Evolutionary conservation across 176 grass and related monocot species (phyloP), one percentile per base, ranked within the genome.

Genomic region (Pontederia crassipes): DNA sequence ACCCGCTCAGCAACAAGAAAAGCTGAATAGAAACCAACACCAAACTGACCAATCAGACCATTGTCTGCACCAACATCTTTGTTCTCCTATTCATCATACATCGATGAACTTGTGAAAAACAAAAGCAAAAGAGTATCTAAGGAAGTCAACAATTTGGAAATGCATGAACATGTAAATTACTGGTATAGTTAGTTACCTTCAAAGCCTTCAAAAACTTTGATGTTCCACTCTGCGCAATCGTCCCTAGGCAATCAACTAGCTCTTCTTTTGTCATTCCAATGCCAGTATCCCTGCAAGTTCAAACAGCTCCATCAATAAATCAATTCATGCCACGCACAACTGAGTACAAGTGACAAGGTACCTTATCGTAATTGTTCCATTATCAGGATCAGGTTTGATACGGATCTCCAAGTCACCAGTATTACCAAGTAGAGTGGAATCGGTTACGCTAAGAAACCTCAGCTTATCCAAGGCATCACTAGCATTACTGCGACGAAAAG

Each of bases 261-360:
- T 97, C 92, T 53, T 90, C 83, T 73, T 97, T 97, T 17, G 87
- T 97, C 92, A 97, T 97, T 54, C 92, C 92, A 83, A 90, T 80
- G 52, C 92, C 83, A 81, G 70, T 91, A 61, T 97, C 92, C 57
- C 92, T 97, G 73, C 14, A 49, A 50, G 10, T 79, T 96, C 17
- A 55, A 85, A 67, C 74, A 71, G 57, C 48, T 10, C 52, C 26
- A 52, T 26, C 57, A 16, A 40, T 28, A 46, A 40, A 0, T 24
- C 56, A 1, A 60, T 54, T 1, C 1, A 4, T 35, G 11, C 71
- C 26, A 63, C 40, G 5, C 11, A 13, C 28, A 72, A 48, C 26
- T 9, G 60, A 11, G 2, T 0, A 17, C 49, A 24, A 35, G 29
- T 4, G 72, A 20, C 16, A 64, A 27, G 17, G 26, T 57, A 97